These are phyloP conservation scores for Bisporella sp. DNA, from an alignment of 2,329 filamentous ascomycete species.

Conservation along the genomic window DNA sequence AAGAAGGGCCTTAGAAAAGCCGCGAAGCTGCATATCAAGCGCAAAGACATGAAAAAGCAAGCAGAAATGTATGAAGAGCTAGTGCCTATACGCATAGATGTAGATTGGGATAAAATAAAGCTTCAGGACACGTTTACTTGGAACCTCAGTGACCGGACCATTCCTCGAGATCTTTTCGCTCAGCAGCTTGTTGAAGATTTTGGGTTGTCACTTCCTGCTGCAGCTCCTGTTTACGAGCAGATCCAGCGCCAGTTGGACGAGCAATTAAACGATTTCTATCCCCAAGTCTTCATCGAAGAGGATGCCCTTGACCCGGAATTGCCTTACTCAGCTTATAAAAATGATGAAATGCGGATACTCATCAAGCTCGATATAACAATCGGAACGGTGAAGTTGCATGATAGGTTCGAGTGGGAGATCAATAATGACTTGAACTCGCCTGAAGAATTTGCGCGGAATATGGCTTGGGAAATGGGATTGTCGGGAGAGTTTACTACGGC, in stretches of 20 bases:
- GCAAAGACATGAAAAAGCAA: slow-evolving; percentile 77
- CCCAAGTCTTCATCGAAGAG: slow-evolving; percentile 83
- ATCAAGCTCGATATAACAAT: slow-evolving; percentile 98
- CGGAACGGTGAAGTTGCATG: slow-evolving; percentile 84
- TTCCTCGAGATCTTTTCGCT: slow-evolving; percentile 75
- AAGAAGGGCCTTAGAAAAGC: slow-evolving; percentile 69
- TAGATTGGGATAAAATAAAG: slow-evolving; percentile 93
- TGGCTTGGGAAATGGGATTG: slow-evolving; percentile 84
- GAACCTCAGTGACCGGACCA: slow-evolving; percentile 89
- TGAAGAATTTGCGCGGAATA: slow-evolving; percentile 85
- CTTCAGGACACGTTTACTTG: slow-evolving; percentile 96
- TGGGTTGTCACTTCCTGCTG: slow-evolving; percentile 65
- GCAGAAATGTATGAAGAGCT: slow-evolving; percentile 88
- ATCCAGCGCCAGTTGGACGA: slow-evolving; percentile 69
- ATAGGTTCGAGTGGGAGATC: slow-evolving; percentile 99
- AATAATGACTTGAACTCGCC: slow-evolving; percentile 92
- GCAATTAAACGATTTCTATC: slow-evolving; percentile 89
- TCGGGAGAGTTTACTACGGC: slow-evolving; percentile 95
- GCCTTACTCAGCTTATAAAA: slow-evolving; percentile 92
- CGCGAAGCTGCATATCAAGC: slow-evolving; percentile 62
- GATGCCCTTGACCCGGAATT: slow-evolving; percentile 84
- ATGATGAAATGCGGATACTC: slow-evolving; percentile 95
- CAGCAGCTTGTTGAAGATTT: slow-evolving; percentile 89
- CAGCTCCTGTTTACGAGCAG: slow-evolving; percentile 55
- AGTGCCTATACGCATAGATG: slow-evolving; percentile 83